Evolutionary conservation across 805 yeast species (phyloP), one percentile per base, ranked within the genome.

Genomic region (Clavispora carvajalis): DNA sequence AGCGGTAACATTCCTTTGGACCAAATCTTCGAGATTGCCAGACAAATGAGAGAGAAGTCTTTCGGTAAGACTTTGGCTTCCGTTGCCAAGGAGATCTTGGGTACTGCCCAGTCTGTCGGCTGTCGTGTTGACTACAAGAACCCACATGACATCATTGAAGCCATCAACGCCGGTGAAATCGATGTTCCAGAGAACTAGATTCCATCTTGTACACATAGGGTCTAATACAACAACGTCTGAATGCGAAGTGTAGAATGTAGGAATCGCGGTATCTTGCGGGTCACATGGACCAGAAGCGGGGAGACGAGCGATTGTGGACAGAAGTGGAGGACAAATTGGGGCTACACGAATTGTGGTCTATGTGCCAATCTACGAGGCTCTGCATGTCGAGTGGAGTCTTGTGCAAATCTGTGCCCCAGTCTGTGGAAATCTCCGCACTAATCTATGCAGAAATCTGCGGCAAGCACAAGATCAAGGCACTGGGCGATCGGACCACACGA

Each of bases 21-120:
- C 65, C 96, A 91, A 77, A 86, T 93, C 76, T 79, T 79, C 73
- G 96, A 89, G 71, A 85, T 93, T 68, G 98, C 99, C 64, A 90
- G 96, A 77, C 83, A 83, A 69, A 91, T 93, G 98, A 83, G 79
- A 73, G 88, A 85, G 72, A 93, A 93, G 80, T 89, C 97, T 53
- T 88, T 93, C 74, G 96, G 99, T 80, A 91, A 89, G 86, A 86
- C 65, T 75, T 84, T 93, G 71, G 88, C 95, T 56, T 93, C 97
- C 51, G 96, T 93, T 60, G 79, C 96, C 65, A 93, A 93, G 83
- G 99, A 93, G 82, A 86, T 93, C 69, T 85, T 93, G 71, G 99
- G 99, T 75, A 93, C 99, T 73, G 97, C 98, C 63, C 98, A 91
- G 80, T 90, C 97, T 55, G 95, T 93, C 67, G 99, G 99, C 66